Evolutionary conservation across 768 basidiomycete species (phyloP).

Genomic region (Royoungia palumana): DNA sequence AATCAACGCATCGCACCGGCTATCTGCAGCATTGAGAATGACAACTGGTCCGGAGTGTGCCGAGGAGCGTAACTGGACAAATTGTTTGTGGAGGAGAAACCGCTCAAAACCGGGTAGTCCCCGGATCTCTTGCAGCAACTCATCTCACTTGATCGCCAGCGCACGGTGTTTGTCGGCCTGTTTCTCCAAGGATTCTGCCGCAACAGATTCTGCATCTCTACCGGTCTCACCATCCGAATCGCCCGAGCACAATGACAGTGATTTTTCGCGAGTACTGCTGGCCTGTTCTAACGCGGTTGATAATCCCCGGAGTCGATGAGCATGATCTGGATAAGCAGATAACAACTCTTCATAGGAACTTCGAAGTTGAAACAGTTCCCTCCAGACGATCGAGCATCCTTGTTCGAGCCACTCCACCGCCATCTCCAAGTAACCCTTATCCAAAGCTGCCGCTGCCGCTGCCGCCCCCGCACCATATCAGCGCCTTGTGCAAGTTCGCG

Average conservation of each 20-base stretch:
- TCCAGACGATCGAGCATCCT: constrained; percentile 14
- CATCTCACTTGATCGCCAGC: constrained; percentile 5
- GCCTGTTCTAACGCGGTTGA: background rate
- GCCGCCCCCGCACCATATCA: constrained; percentile 19
- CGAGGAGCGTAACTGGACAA: constrained; percentile 8
- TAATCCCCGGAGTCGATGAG: background rate
- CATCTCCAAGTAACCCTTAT: background rate
- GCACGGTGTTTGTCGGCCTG: background rate
- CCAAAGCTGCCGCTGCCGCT: constrained; percentile 23
- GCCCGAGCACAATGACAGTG: background rate
- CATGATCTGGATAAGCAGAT: constrained; percentile 3
- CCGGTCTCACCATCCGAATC: too few relatives aligned
- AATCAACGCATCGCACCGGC: constrained; percentile 33
- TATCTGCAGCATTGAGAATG: constrained; percentile 28
- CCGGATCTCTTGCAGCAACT: background rate
- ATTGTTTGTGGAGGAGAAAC: background rate
- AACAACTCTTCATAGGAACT: constrained; percentile 8
- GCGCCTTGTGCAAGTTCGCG: constrained; percentile 5
- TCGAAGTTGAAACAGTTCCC: constrained; percentile 13
- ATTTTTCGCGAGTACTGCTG: background rate
- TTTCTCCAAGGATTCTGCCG: background rate
- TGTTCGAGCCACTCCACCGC: constrained; percentile 19
- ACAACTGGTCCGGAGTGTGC: constrained; percentile 28
- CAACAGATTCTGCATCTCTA: background rate
- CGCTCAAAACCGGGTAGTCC: constrained; percentile 2